Conservation (phyloP, 768 basidiomycete species). For the Boletus eberwhitei region DNA sequence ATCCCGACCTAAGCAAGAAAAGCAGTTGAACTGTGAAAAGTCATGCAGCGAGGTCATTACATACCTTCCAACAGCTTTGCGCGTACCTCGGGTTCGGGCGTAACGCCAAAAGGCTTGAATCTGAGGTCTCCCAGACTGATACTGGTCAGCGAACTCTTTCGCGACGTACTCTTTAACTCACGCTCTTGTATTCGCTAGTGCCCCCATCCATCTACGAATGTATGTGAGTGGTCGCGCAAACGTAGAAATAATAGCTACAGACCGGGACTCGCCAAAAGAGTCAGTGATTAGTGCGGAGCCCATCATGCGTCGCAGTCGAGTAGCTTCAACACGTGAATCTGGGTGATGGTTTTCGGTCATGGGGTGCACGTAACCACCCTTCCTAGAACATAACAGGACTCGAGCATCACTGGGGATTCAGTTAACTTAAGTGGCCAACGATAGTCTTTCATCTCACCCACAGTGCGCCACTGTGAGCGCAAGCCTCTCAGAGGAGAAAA, state of each 20-base stretch:
- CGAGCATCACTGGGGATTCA: constrained; percentile 70
- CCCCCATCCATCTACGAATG: constrained; percentile 85
- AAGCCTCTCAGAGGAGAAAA: constrained; percentile 73
- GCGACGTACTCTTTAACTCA: constrained; percentile 32
- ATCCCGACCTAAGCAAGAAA: constrained; percentile 54
- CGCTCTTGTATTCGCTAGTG: constrained; percentile 88
- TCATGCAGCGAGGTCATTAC: constrained; percentile 1
- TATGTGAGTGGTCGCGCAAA: background rate
- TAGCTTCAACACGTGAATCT: constrained; percentile 84
- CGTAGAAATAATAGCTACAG: constrained; percentile 17
- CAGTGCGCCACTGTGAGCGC: constrained; percentile 89
- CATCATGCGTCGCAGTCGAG: constrained; percentile 84
- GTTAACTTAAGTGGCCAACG: constrained; percentile 8
- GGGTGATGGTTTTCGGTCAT: constrained; percentile 97
- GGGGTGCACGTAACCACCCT: constrained; percentile 68
- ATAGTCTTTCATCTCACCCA: constrained; percentile 51
- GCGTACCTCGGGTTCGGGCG: constrained; percentile 87
- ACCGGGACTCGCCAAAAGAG: constrained; percentile 91
- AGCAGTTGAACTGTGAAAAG: background rate
- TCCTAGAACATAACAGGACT: constrained; percentile 73
- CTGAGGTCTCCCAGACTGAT: constrained; percentile 81
- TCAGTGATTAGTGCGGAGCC: constrained; percentile 87
- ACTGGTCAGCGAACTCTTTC: constrained; percentile 1
- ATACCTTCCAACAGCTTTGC: constrained; percentile 73
- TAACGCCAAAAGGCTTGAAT: constrained; percentile 88